These are phyloP conservation scores for Paxillus rubicundulus DNA, from an alignment of 768 basidiomycete species.

Conservation along the genomic window DNA sequence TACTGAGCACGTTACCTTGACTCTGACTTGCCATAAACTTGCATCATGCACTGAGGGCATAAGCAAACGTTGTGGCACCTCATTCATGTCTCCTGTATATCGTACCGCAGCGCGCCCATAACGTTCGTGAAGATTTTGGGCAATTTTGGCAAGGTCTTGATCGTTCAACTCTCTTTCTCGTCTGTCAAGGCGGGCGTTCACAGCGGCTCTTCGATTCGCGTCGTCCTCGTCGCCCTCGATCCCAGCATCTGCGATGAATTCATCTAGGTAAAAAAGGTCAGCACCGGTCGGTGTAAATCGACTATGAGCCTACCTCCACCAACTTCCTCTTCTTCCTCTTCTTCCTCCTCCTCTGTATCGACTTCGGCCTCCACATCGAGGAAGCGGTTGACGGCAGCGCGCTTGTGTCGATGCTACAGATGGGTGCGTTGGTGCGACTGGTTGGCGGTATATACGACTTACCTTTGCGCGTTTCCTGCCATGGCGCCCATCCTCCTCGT, in stretches of 20 bases:
- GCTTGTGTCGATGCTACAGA: slow-evolving; percentile 62
- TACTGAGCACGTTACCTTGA: slow-evolving; percentile 58
- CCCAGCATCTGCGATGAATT: slow-evolving; percentile 63
- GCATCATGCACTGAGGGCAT: slow-evolving; percentile 98
- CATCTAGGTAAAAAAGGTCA: slow-evolving; percentile 42
- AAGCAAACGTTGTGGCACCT: slow-evolving; percentile 86
- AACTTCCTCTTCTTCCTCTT: slow-evolving; percentile 80
- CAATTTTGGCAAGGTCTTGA: slow-evolving; percentile 80
- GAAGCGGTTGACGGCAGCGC: slow-evolving; percentile 70
- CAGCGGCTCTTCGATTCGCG: slow-evolving; percentile 44
- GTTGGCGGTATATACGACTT: slow-evolving; percentile 10
- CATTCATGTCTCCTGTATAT: slow-evolving; percentile 90
- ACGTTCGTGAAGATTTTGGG: slow-evolving; percentile 74
- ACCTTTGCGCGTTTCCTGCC: slow-evolving; percentile 66
- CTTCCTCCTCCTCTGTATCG: slow-evolving; percentile 95
- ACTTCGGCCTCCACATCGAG: slow-evolving; percentile 96
- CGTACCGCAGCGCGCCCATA: slow-evolving; percentile 68
- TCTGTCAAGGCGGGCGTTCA: slow-evolving; percentile 69
- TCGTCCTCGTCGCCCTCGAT: slow-evolving; percentile 67
- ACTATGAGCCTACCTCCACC: slow-evolving; percentile 43
- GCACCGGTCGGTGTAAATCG: not conserved
- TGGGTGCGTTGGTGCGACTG: slow-evolving; percentile 6
- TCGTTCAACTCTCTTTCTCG: slow-evolving; percentile 73
- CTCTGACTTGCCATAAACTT: slow-evolving; percentile 91
- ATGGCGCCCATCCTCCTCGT: slow-evolving; percentile 39